Base-by-base conservation (phyloP, 164 flowering plant species). In the Macadamia tetraphylla region DNA sequence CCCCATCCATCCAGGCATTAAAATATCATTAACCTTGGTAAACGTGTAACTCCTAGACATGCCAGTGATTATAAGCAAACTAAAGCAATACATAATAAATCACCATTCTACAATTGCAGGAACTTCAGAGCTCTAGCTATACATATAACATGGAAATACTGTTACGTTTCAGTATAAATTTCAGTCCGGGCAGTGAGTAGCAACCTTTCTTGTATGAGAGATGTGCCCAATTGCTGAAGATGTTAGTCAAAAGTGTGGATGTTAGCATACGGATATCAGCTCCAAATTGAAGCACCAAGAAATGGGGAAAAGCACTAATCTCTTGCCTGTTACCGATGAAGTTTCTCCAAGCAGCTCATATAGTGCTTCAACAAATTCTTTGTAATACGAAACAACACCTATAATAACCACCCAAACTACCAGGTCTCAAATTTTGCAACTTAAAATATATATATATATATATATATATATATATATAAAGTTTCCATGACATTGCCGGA, bases 301-400 rank as follows among this genome's bases (percentile, higher is more conserved):
- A 29, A 40, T 49, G n/a, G 62, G 13, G 57, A 42, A 51, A 48
- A 62, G 32, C 29, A 58, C 6, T 58, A 53, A 52, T 63, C 1
- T 63, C 83, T 77, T 83, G 80, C 97, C 97, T 78, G 91, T 86
- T 11, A 91, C 60, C 35, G 92, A 86, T 61, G 85, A 90, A 60
- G 56, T 75, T 75, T 88, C 94, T 40, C 81, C 90, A 23, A 91
- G 81, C 56, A 77, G 35, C 70, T 84, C 84, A 77, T 81, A 86
- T 6, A 89, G 75, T 42, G 85, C 80, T 69, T 89, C 90, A 76
- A 89, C 66, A 72, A 91, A 89, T 1, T 85, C 90, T 71, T 74
- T 84, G 73, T 91, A 91, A 73, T 81, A 86, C 30, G 83, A 56
- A 57, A 82, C 72, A 70, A 86, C 76, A 57, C 94, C 96, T 90